phyloP scores from a whole-genome alignment of 2,329 filamentous ascomycete species.

The Paecilomyces sp. region DNA sequence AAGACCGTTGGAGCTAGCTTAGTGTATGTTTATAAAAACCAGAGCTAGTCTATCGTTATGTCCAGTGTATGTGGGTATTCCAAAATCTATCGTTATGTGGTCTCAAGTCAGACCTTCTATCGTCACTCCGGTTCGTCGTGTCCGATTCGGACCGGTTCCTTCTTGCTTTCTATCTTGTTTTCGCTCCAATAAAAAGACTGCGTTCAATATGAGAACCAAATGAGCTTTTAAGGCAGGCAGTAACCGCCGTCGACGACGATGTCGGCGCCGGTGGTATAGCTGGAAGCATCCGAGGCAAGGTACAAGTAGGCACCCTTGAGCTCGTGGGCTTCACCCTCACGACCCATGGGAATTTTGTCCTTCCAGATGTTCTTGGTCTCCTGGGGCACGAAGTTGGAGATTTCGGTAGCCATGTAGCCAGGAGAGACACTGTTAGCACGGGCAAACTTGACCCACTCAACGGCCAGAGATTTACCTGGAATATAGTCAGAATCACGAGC shows the following conservation, averaged over 20 bases:
- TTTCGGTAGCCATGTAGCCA: constrained; percentile 69
- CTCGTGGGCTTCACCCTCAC: constrained; percentile 66
- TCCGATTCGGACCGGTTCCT: neutral
- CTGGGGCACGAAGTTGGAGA: constrained; percentile 56
- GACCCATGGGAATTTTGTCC: constrained; percentile 71
- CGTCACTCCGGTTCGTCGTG: neutral
- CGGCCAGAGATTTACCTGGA: constrained; percentile 59
- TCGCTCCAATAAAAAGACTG: neutral
- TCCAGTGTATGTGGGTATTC: neutral
- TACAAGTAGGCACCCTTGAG: constrained; percentile 61
- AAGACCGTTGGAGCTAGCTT: neutral
- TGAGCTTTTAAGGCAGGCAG: neutral
- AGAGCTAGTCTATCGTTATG: neutral
- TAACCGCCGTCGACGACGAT: constrained; percentile 45
- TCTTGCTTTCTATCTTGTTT: neutral
- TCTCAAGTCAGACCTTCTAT: neutral
- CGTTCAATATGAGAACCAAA: neutral
- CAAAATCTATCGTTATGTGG: neutral
- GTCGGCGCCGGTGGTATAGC: constrained; percentile 43
- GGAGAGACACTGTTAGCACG: constrained; percentile 66
- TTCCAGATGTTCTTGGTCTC: constrained; percentile 68
- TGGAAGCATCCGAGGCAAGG: constrained; percentile 40
- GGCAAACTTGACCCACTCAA: constrained; percentile 72
- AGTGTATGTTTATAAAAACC: neutral
- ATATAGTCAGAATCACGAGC: constrained; percentile 6